Base-by-base conservation (phyloP, 345 rosid genomes). In the Camelina sativa region DNA sequence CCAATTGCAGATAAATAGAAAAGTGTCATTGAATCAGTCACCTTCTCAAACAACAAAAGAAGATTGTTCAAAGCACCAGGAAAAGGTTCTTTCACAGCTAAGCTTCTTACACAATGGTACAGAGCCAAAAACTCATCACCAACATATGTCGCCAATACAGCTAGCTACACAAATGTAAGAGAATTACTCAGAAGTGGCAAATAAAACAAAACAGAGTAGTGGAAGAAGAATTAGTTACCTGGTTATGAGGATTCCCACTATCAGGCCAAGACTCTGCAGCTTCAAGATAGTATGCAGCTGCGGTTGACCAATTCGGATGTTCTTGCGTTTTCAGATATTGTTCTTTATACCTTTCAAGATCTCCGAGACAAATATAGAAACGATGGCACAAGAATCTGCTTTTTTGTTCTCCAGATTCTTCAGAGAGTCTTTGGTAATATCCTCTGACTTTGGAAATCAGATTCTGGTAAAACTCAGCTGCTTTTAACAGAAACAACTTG, bases 171-270 rank as follows among this genome's bases (percentile, higher is more conserved):
- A 65, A 19, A 48, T 22, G 17, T 12, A 41, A 47, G 22, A 15
- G 7, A 64, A 32, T 1, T 11, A 50, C 57, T 51, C 17, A 76
- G 17, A 64, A 53, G 37, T 58, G 11, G 15, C 16, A 2, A 63
- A 69, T 9, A 11, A 2, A 12, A 35, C 0, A 34, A 12, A 11
- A 69, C 0, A 22, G 30, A n/a, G 52, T 37, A 19, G 51, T 40
- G n/a, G 10, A 71, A 59, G 20, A 71, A 65, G 67, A 63, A 41
- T 1, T 9, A 32, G 1, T 40, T 51, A 71, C 98, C 92, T 91
- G 97, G 80, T 94, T 94, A 65, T 94, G 98, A 20, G 96, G 93
- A 80, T 90, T 91, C 32, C 97, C 98, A 73, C 96, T 80, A 62
- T 88, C 86, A 10, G 97, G 97, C 91, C 95, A 91, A 72, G 85